Conservation (phyloP, 2,329 filamentous ascomycete genomes). For the Acrocalymma vagum region DNA sequence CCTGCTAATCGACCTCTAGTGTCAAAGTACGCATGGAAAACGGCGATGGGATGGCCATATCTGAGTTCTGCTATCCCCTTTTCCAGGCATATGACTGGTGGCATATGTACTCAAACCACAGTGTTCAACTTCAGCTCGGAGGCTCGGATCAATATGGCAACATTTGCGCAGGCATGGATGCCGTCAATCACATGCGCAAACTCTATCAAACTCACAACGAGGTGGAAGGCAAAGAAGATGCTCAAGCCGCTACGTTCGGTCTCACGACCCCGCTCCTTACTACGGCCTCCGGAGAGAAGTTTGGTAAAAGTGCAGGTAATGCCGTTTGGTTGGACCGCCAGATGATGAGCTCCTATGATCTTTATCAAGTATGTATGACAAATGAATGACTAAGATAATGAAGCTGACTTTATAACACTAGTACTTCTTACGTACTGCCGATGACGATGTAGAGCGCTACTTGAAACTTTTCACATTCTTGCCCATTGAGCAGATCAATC, state of each 20-base stretch:
- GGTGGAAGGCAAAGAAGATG: constrained; percentile 38
- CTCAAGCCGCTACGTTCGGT: constrained; percentile 69
- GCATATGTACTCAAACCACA: constrained; percentile 76
- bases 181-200: constrained; percentile 76
- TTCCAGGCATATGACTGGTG: constrained; percentile 98
- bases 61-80: constrained; percentile 91
- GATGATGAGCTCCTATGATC: constrained; percentile 82
- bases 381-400: background rate
- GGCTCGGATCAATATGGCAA: constrained; percentile 97
- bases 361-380: constrained; percentile 71
- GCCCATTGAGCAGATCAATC: constrained; percentile 72
- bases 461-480: constrained; percentile 93
- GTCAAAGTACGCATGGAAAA: constrained; percentile 85
- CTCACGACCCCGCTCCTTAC: constrained; percentile 92
- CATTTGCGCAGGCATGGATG: constrained; percentile 88
- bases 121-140: constrained; percentile 86
- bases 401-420: constrained; percentile 46
- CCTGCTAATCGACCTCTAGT: constrained; percentile 47
- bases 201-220: constrained; percentile 21
- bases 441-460: constrained; percentile 81
- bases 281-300: constrained; percentile 84
- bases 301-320: constrained; percentile 94
- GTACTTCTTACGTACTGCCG: constrained; percentile 85
- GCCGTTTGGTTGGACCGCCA: constrained; percentile 89
- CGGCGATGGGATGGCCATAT: constrained; percentile 91